These are phyloP conservation scores for Ricinus communis DNA, from an alignment of 345 rosid species.

Conservation along the genomic window DNA sequence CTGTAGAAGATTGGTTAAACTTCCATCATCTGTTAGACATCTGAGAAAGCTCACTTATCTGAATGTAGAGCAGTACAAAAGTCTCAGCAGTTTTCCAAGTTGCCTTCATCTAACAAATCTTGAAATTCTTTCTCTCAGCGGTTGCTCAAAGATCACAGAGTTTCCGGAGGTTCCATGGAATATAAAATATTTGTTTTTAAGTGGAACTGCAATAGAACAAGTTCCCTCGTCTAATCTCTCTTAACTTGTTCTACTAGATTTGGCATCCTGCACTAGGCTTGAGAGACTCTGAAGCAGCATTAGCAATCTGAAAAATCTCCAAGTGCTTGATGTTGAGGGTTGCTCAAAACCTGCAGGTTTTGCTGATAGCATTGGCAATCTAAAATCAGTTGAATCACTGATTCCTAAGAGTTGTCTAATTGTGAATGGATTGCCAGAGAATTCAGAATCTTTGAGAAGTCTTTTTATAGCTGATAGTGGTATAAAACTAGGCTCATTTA, in stretches of 20 bases:
- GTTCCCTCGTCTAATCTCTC: not conserved
- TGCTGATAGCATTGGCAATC: conserved; percentile 24
- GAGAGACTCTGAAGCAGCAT: not conserved
- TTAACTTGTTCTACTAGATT: not conserved
- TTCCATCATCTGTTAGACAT: not conserved
- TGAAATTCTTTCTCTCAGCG: too few species aligned
- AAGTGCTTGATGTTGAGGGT: conserved; percentile 9
- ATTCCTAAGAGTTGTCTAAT: too few species aligned
- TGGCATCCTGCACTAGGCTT: not conserved
- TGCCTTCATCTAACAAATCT: not conserved
- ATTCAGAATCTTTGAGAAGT: too few species aligned
- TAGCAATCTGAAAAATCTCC: conserved; percentile 24
- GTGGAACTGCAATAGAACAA: not conserved
- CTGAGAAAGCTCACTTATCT: not conserved
- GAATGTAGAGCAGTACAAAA: not conserved
- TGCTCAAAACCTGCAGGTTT: conserved; percentile 31
- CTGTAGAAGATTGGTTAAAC: not conserved
- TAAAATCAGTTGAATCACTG: conserved; percentile 6
- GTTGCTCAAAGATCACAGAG: conserved; percentile 1
- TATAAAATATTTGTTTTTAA: not conserved
- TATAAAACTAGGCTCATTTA: too few species aligned
- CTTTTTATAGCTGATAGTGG: too few species aligned
- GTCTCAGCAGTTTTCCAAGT: not conserved
- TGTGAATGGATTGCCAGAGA: too few species aligned
- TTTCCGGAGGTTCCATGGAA: not conserved